Evolutionary conservation across 352 stramenopile species (phyloP), one percentile per base, ranked within the genome.

Genomic region (Phytophthora pistaciae): DNA sequence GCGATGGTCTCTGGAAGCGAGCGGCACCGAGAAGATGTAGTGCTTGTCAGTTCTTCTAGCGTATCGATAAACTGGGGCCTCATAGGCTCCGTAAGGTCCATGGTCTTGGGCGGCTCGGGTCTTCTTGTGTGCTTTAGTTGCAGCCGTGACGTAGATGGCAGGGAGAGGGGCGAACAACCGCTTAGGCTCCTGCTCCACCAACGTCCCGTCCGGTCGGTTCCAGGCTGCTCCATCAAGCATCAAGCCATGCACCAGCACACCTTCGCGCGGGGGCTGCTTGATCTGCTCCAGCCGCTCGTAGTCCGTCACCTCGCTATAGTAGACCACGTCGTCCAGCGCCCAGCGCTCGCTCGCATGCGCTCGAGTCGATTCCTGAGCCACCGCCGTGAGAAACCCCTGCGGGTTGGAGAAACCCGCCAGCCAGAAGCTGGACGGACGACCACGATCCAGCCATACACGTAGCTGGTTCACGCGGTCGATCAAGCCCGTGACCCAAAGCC

Each of bases 231-330:
- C 89, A 31, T 96, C 85, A 0, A 96, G 66, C 38, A 93, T 64
- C 16, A 96, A 68, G 0, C 89, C 89, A 54, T 95, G 87, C 5
- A 96, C 74, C 27, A 95, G 72, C 18, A 96, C 82, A 42, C 88
- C 89, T 70, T 96, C 88, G 16, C 84, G 76, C 27, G 87, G 87
- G 1, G 86, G 60, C 56, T 91, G 81, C 55, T 90, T 91, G 74
- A 95, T 93, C 66, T 93, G 83, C 65, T 94, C 88, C 20, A 90
- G 72, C 46, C 83, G 74, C 44, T 93, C 86, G 71, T 93, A 94
- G 70, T 95, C 88, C 6, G 86, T 95, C 59, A 94, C 86, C 65
- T 94, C 87, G 44, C 83, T 93, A 71, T 95, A 86, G 56, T 92
- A 91, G 13, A 92, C 79, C 25, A 95, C 79, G 29, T 95, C 86